Base-by-base conservation (phyloP, 495 filamentous ascomycete species). In the Aspergillus bertholletiae region DNA sequence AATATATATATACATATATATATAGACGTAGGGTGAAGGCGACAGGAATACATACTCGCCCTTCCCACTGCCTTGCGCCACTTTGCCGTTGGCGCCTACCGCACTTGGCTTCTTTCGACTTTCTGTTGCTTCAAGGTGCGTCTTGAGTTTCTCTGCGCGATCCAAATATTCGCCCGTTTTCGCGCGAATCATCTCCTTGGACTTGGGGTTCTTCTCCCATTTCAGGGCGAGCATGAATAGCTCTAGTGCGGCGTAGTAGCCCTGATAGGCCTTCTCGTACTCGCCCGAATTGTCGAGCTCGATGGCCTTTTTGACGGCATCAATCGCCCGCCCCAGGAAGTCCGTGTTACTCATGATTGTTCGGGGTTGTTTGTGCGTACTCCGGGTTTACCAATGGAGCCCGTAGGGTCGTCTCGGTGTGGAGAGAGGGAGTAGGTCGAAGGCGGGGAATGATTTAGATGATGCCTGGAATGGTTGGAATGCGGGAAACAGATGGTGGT, bases 141-240 rank as follows among this genome's bases (percentile, higher is more conserved):
- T 83, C 74, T 97, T 97, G 45, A 99, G 81, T 76, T 97, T 96
- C 77, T 97, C 94, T 32, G 94, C 93, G 34, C 94, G 88, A 69
- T 96, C 92, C 89, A 99, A 96, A 79, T 99, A 99, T 66, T 97
- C 92, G 60, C 77, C 88, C 1, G 89, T 86, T 75, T 97, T 97
- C 40, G 84, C 83, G 50, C 92, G 86, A 58, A 99, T 96, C 84
- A 96, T 96, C 69, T 96, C 89, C 76, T 98, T 97, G 40, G 88
- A 90, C 55, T 89, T 91, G 34, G 84, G 82, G 73, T 96, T 97
- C 80, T 97, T 99, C 77, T 97, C 93, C 91, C 92, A 97, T 77
- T 97, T 97, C 26, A 96, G 75, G 9, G 92, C 93, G 41, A 96
- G 84, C 89, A 97, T 93, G 75, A 97, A 97, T 48, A 95, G 80